Conservation (phyloP, 768 basidiomycete genomes). For the Hygrocybe punicea region DNA sequence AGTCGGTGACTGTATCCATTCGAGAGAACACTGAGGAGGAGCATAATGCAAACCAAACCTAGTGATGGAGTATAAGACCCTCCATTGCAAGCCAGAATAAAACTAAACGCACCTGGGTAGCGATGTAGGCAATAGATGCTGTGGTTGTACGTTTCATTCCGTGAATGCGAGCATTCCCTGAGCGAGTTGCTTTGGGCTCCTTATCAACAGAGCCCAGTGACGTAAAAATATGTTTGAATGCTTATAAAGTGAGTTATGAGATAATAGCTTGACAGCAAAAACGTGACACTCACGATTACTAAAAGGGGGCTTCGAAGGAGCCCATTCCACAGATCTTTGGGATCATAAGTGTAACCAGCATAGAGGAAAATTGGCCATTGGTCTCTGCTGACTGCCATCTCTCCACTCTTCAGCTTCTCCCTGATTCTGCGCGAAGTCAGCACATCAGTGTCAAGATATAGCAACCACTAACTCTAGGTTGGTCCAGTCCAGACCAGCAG, state of each 20-base stretch:
- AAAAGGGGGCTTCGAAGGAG: background rate
- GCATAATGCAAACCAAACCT: slow-evolving; percentile 9
- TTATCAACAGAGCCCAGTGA: background rate
- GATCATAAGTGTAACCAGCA: background rate
- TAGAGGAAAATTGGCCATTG: slow-evolving; percentile 6
- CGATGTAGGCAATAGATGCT: slow-evolving; percentile 9
- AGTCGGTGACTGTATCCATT: slow-evolving; percentile 2
- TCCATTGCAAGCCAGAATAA: background rate
- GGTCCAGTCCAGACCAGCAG: slow-evolving; percentile 19
- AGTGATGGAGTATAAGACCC: background rate
- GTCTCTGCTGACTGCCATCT: background rate
- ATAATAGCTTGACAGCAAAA: background rate
- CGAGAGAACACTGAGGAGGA: slow-evolving; percentile 1
- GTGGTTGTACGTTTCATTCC: slow-evolving; percentile 1
- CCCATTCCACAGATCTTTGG: slow-evolving; percentile 1
- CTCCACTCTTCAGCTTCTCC: background rate
- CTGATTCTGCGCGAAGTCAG: background rate
- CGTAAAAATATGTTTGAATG: background rate
- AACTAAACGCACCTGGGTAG: slow-evolving; percentile 6
- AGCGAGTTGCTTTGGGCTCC: background rate
- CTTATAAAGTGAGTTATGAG: background rate
- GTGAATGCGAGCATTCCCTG: background rate
- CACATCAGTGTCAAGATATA: background rate
- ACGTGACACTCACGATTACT: background rate
- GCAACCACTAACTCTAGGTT: slow-evolving; percentile 15